These are phyloP conservation scores for Hysterangium stoloniferum DNA, from an alignment of 768 basidiomycete species.

Conservation along the genomic window DNA sequence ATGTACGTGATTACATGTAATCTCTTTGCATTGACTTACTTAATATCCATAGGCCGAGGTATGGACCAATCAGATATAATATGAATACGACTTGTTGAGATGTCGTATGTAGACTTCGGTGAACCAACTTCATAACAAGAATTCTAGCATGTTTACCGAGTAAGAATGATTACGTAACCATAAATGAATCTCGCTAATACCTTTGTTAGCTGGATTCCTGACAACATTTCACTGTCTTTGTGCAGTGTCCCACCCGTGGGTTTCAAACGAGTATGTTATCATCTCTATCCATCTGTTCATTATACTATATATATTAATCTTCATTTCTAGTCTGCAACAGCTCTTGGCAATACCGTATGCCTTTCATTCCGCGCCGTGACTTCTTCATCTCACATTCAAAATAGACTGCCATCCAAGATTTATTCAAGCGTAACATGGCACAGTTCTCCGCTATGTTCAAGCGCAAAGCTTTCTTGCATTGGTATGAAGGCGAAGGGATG, in stretches of 20 bases:
- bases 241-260: constrained; percentile 82
- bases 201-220: constrained; percentile 73
- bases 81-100: not conserved
- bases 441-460: constrained; percentile 80
- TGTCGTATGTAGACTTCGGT: constrained; percentile 48
- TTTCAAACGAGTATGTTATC: constrained; percentile 48
- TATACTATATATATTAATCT: constrained; percentile 10
- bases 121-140: constrained; percentile 65
- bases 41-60: constrained; percentile 25
- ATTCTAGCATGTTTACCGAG: constrained; percentile 75
- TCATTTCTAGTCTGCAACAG: constrained; percentile 54
- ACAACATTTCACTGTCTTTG: constrained; percentile 79
- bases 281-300: not conserved
- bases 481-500: constrained; percentile 92
- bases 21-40: constrained; percentile 11
- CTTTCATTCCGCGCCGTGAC: not conserved
- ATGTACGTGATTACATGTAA: constrained; percentile 42
- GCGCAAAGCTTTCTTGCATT: constrained; percentile 80
- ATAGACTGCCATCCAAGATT: constrained; percentile 61
- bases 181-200: constrained; percentile 1
- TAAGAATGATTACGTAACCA: constrained; percentile 28
- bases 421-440: constrained; percentile 67
- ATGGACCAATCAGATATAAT: constrained; percentile 15
- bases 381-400: not conserved
- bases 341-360: constrained; percentile 46